Evolutionary conservation across 257 asterid species (phyloP), one percentile per base, ranked within the genome.

Genomic region (Nicotiana tabacum): DNA sequence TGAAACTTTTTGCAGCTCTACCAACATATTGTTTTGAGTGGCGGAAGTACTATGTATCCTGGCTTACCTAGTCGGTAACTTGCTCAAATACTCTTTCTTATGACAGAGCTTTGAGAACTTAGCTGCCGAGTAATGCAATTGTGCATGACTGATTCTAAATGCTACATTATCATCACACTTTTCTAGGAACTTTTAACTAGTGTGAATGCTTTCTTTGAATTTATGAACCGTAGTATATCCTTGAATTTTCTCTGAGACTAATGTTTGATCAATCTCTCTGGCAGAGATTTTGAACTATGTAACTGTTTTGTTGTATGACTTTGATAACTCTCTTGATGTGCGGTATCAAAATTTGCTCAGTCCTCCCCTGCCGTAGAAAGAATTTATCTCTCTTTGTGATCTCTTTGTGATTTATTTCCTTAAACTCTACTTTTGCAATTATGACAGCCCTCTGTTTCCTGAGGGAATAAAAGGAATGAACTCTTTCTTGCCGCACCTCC

Each of bases 11-110:
- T 86, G 90, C 95, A 96, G 99, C 98, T 94, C 43, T 96, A 96
- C 88, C 99, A 96, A 82, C 98, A 94, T 85, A 96, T 96, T 65
- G 98, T 94, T 83, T 84, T 96, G 86, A 96, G 99, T 70, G 99
- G 99, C 5, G 98, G 98, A 87, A 96, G 99, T 85, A 94, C 99
- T 18, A 96, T 96, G 98, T 96, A 94, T 88, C 98, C 99, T 77
- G 98, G 99, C 86, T 84, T 96, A 81, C 99, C 98, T 81, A 96
- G 99, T 86, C 97, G 99, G 99, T 96, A 96, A 87, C 84, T 82
- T 76, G 81, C 85, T 67, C 27, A 67, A 51, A 62, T 55, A 68
- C 77, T 82, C 69, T 74, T 51, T 9, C 43, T 48, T 74, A 27
- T 48, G 35, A 51, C 29, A 27, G 15, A 74, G 24, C 62, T 74